A percentile compares a stretch with the other conserved stretches of the same genome.
Evolutionary conservation across 805 yeast species (phyloP).

Genomic region (Kuraishia borneana): DNA sequence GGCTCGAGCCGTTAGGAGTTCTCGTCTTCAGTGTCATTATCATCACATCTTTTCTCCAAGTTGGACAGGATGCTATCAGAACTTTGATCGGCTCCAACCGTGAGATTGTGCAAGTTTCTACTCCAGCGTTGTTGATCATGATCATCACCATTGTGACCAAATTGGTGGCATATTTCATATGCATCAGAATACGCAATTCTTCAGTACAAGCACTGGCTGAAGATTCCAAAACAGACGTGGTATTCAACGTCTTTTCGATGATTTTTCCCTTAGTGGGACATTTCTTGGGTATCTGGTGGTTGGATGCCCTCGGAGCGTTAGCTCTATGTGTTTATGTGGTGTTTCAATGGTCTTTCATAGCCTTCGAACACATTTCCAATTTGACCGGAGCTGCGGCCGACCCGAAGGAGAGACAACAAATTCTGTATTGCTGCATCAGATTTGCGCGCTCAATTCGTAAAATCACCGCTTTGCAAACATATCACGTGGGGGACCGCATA

Average conservation of each 20-base stretch:
- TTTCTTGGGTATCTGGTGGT: conserved; percentile 47
- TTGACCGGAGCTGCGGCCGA: conserved; percentile 66
- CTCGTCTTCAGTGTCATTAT: conserved; percentile 63
- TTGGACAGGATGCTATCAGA: conserved; percentile 51
- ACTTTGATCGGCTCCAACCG: conserved; percentile 29
- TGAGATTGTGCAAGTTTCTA: conserved; percentile 33
- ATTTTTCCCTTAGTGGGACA: conserved; percentile 58
- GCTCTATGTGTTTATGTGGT: conserved; percentile 51
- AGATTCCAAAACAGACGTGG: conserved; percentile 70
- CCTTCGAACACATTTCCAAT: conserved; percentile 63
- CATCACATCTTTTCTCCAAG: conserved; percentile 61
- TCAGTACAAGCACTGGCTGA: conserved; percentile 73
- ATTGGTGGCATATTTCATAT: conserved; percentile 52
- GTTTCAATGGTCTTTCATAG: conserved; percentile 49
- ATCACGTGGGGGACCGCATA: conserved; percentile 69
- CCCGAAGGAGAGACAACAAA: conserved; percentile 49
- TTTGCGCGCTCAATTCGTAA: conserved; percentile 58
- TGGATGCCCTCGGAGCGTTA: conserved; percentile 68
- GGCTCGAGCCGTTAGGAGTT: conserved; percentile 73
- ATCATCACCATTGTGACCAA: conserved; percentile 47
- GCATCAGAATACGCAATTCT: conserved; percentile 46
- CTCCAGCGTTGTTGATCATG: conserved; percentile 50
- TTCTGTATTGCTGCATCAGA: conserved; percentile 55
- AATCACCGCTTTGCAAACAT: conserved; percentile 57
- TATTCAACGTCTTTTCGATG: conserved; percentile 62